A percentile compares a stretch with the other conserved stretches of the same genome.
These are phyloP conservation scores for Batkoa obscura DNA, from an alignment of 371 early-diverging fungal species.

Conservation along the genomic window DNA sequence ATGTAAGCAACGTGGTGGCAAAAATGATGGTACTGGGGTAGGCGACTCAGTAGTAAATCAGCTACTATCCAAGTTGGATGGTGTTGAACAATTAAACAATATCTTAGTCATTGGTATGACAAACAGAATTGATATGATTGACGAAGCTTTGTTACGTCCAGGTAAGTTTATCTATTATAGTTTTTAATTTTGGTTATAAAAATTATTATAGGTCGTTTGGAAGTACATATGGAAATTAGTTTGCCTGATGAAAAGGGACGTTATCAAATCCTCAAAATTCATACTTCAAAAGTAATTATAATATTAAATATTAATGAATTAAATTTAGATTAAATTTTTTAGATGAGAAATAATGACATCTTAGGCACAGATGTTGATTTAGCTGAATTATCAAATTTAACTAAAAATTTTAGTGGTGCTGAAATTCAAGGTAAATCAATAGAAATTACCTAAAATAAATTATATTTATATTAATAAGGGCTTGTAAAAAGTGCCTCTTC, in stretches of 20 bases:
- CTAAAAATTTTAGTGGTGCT: constrained; percentile 99
- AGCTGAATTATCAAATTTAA: constrained; percentile 66
- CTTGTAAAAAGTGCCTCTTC: constrained; percentile 97
- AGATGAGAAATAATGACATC: constrained; percentile 77
- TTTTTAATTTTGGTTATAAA: too few relatives aligned
- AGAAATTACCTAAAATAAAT: not conserved
- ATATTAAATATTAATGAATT: too few relatives aligned
- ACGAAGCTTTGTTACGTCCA: constrained; percentile 93
- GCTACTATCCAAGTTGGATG: constrained; percentile 91
- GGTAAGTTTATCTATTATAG: constrained; percentile 12
- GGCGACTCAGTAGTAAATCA: constrained; percentile 99
- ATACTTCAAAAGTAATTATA: constrained; percentile 27
- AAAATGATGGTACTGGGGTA: constrained; percentile 85
- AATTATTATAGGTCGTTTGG: constrained; percentile 45
- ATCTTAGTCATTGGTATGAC: constrained; percentile 98
- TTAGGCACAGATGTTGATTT: constrained; percentile 81
- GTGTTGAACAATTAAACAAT: constrained; percentile 94
- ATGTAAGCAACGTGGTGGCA: constrained; percentile 95
- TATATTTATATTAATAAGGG: constrained; percentile 28
- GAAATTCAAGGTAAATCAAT: constrained; percentile 49
- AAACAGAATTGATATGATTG: constrained; percentile 96
- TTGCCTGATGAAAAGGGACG: constrained; percentile 86
- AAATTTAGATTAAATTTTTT: not conserved
- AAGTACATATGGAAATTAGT: constrained; percentile 92
- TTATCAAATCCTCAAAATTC: constrained; percentile 85